Percentiles rank a stretch among this genome's conserved stretches.
These are phyloP conservation scores for Coniella lustricola DNA, from an alignment of 2,329 filamentous ascomycete genomes.

Conservation along the genomic window DNA sequence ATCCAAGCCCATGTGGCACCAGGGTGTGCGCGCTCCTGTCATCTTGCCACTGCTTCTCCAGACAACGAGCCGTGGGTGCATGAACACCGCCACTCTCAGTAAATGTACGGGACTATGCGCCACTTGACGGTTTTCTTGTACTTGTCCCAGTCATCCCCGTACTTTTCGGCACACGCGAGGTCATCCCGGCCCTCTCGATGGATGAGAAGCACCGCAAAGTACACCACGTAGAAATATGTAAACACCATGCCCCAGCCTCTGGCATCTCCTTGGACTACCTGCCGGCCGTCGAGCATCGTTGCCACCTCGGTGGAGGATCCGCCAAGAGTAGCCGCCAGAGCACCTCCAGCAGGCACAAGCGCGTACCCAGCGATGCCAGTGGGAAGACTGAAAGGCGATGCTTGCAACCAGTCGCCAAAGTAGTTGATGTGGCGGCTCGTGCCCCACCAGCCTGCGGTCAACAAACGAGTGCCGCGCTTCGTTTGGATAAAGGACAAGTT, in stretches of 20 bases:
- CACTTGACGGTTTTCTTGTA: constrained; percentile 73
- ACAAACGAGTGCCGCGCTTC: constrained; percentile 65
- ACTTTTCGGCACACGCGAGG: constrained; percentile 78
- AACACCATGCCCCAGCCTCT: constrained; percentile 74
- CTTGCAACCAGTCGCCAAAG: constrained; percentile 83
- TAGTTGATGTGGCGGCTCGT: constrained; percentile 86
- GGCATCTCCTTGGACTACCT: constrained; percentile 60
- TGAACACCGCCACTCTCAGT: constrained; percentile 27
- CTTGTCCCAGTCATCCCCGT: constrained; percentile 77
- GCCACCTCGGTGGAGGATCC: constrained; percentile 21
- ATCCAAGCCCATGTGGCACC: constrained; percentile 8
- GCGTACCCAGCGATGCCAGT: constrained; percentile 74
- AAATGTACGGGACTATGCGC: constrained; percentile 73
- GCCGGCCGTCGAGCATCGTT: constrained; percentile 47
- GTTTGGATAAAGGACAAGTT: constrained; percentile 80
- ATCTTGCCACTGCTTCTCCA: constrained; percentile 1
- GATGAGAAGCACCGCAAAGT: constrained; percentile 74
- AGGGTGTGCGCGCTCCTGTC: constrained; percentile 3
- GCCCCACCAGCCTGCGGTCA: constrained; percentile 86
- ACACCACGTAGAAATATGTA: constrained; percentile 85
- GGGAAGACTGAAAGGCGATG: constrained; percentile 77
- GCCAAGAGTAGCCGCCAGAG: constrained; percentile 40
- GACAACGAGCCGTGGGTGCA: constrained; percentile 2
- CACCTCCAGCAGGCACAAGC: constrained; percentile 48
- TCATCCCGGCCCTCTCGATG: constrained; percentile 80